These are phyloP conservation scores for Nitzschia sp. DNA, from an alignment of 108 stramenopile genomes.

Conservation along the genomic window DNA sequence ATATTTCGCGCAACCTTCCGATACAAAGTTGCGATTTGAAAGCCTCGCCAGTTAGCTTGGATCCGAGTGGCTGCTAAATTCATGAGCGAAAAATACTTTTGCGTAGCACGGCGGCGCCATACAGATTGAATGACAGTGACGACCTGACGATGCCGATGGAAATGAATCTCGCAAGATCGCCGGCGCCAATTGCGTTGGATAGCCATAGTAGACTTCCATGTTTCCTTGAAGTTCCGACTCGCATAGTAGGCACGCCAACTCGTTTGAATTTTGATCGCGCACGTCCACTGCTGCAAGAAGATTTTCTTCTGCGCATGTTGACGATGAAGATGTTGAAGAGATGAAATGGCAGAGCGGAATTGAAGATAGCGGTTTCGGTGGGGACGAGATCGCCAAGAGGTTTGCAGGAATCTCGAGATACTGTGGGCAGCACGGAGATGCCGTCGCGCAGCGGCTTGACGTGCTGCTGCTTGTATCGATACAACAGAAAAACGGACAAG, in stretches of 20 bases:
- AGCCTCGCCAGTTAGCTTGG: conserved; percentile 8
- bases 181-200: conserved; percentile 3
- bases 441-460: not conserved
- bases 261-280: not conserved
- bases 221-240: not conserved
- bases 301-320: not conserved
- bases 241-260: not conserved
- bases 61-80: conserved; percentile 8
- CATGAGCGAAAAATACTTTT: not conserved
- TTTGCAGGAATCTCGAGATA: not conserved
- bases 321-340: not conserved
- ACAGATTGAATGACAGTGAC: not conserved
- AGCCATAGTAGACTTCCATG: not conserved
- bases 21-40: not conserved
- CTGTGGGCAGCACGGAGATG: not conserved
- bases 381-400: not conserved
- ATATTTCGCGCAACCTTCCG: not conserved
- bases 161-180: not conserved
- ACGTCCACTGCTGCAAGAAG: not conserved
- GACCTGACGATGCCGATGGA: not conserved
- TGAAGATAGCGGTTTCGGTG: not conserved
- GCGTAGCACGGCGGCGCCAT: not conserved
- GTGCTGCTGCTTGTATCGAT: conserved; percentile 11
- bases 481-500: conserved; percentile 5
- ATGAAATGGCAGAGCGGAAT: not conserved